phyloP scores from a whole-genome alignment of 169 alveolate genomes.

The Plasmodium gallinaceum region DNA sequence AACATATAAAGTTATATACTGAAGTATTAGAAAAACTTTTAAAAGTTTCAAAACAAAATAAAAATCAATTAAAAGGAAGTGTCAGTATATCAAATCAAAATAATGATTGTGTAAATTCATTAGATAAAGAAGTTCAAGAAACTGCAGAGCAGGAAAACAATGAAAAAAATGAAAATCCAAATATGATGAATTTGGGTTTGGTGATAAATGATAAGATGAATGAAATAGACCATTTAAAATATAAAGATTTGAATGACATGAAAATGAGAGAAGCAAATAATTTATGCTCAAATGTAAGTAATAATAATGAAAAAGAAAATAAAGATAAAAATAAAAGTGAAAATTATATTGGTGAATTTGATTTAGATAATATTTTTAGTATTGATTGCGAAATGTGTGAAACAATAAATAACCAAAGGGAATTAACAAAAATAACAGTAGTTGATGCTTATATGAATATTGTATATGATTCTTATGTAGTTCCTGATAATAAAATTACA shows the following conservation, averaged over 20 bases:
- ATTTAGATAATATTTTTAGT: conserved; percentile 70
- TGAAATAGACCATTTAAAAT: neutral
- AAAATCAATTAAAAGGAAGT: neutral
- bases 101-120: neutral
- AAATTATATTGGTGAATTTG: conserved; percentile 30
- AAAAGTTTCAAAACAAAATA: conserved; percentile 7
- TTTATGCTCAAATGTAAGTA: neutral
- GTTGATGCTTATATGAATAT: conserved; percentile 79
- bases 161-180: neutral
- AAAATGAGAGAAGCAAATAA: neutral
- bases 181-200: neutral
- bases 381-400: conserved; percentile 83
- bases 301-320: neutral
- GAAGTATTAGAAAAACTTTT: conserved; percentile 28
- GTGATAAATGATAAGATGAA: neutral
- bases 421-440: conserved; percentile 78
- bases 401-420: conserved; percentile 48
- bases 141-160: neutral
- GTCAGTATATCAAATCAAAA: neutral
- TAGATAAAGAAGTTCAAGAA: conserved; percentile 2
- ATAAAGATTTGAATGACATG: neutral
- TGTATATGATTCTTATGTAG: conserved; percentile 78
- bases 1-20: conserved; percentile 59
- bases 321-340: neutral
- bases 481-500: conserved; percentile 72